Evolutionary conservation across 2,329 filamentous ascomycete genomes (phyloP).

Genomic region (Diaporthe citri): DNA sequence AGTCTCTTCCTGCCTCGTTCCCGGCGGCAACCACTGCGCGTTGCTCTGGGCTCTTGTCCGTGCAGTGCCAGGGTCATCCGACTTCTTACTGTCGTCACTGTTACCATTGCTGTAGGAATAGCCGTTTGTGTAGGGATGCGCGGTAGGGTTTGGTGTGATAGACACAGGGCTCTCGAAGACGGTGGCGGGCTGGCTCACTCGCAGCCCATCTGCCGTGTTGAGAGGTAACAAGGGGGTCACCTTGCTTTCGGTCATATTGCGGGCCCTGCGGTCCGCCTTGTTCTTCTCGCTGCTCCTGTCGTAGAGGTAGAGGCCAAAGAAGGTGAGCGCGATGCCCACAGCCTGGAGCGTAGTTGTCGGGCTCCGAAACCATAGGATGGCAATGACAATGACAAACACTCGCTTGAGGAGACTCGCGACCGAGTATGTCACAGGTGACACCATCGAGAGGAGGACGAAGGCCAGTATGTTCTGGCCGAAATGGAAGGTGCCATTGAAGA

Average conservation of each 20-base stretch:
- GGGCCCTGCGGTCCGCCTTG: conserved; percentile 86
- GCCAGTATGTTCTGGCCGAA: conserved; percentile 97
- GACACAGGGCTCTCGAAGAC: conserved; percentile 54
- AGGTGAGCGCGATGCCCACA: conserved; percentile 88
- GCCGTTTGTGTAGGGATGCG: conserved; percentile 61
- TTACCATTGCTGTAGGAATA: conserved; percentile 54
- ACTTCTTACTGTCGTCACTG: conserved; percentile 67
- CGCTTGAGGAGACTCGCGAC: conserved; percentile 97
- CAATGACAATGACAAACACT: conserved; percentile 95
- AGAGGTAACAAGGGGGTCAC: conserved; percentile 76
- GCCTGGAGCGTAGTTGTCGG: conserved; percentile 87
- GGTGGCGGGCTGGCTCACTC: conserved; percentile 47
- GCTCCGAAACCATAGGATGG: conserved; percentile 96
- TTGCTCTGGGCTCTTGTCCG: conserved; percentile 58
- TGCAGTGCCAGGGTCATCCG: conserved; percentile 60
- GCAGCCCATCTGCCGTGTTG: conserved; percentile 57
- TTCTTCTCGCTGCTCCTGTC: conserved; percentile 91
- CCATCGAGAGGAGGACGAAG: conserved; percentile 90
- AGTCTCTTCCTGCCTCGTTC: conserved; percentile 88
- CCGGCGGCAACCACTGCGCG: conserved; percentile 78
- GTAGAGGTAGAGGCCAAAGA: conserved; percentile 93
- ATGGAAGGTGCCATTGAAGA: conserved; percentile 98
- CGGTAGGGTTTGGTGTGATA: conserved; percentile 30
- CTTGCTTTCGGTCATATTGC: conserved; percentile 69
- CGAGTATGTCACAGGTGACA: conserved; percentile 96